Conservation (phyloP, 1,284 basidiomycete species). For the Malassezia yamatoensis region DNA sequence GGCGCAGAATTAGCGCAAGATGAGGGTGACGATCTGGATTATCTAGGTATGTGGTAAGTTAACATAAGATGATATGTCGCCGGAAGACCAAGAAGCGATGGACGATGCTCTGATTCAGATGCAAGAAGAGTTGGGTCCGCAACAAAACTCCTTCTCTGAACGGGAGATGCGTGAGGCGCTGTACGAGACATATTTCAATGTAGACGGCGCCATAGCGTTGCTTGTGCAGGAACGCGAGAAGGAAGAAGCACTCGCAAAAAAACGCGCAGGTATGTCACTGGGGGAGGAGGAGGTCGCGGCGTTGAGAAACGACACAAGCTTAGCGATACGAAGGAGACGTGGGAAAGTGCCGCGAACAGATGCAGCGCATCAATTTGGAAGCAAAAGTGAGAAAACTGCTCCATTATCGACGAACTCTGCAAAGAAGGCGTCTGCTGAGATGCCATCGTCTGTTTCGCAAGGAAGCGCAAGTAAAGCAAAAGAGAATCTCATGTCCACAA, state of each 20-base stretch:
- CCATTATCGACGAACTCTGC: background rate
- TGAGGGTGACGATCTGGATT: constrained; percentile 52
- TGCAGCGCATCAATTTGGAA: background rate
- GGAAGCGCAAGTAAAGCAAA: no score
- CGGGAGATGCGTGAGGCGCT: constrained; percentile 63
- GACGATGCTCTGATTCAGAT: constrained; percentile 26
- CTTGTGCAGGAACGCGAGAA: constrained; percentile 49
- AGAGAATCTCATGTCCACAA: background rate
- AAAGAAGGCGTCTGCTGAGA: background rate
- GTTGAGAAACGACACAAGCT: background rate
- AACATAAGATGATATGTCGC: constrained; percentile 29
- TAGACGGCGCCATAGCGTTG: constrained; percentile 65
- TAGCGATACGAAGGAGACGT: no score
- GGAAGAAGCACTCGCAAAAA: constrained; percentile 10
- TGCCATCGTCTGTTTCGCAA: background rate
- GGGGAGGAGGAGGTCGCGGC: background rate
- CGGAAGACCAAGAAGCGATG: constrained; percentile 33
- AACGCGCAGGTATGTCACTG: constrained; percentile 14
- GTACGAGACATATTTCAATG: constrained; percentile 82
- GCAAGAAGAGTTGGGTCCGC: constrained; percentile 29
- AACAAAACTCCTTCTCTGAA: constrained; percentile 26
- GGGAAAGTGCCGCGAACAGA: background rate
- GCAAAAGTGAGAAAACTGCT: background rate
- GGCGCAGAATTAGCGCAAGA: constrained; percentile 60
- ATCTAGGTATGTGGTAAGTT: constrained; percentile 15